Base-by-base conservation (phyloP, 129 eudicot species). In the Escallonia herrerae region DNA sequence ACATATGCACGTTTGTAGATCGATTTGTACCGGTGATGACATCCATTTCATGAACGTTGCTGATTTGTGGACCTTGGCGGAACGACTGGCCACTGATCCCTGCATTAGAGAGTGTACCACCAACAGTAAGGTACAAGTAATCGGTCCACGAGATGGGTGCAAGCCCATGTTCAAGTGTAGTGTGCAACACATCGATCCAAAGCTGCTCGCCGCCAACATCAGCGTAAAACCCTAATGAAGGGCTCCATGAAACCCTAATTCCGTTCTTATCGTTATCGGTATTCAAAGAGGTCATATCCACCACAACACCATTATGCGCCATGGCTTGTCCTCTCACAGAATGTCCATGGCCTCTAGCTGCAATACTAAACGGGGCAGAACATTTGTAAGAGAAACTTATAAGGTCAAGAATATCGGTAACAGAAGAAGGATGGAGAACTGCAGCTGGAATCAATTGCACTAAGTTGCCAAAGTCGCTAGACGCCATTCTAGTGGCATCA, bases 61-160 rank as follows among this genome's bases (percentile, higher is more conserved):
- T 76, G 9, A 91, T 91, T 63, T 91, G 97, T 60, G 97, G 97
- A 7, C 97, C 96, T 83, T 82, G 76, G 40, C 74, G 65, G 62
- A 85, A 91, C 3, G 86, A n/a, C 55, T 91, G 97, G 46, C 97
- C 97, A 53, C 97, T 85, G 64, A 91, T 87, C 52, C 97, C 97
- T 3, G 80, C 97, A 67, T 91, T 91, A 55, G 96, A 91, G 13
- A 91, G 90, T 2, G 97, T 91, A 11, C 97, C 97, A 38, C 96
- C 97, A 43, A 87, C 90, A 0, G 74, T 87, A 41, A 91, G 72
- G 65, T 91, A 91, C 88, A 91, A 72, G 69, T 91, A 91, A 69
- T 91, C 97, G 2, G 97, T 91, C 97, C 97, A 91, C 1, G 97
- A 87, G 2, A 87, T 86, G 2, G 97, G 96, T 3, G 96, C 83